Conservation (phyloP, 306 rosid species). For the Clitoria ternatea region DNA sequence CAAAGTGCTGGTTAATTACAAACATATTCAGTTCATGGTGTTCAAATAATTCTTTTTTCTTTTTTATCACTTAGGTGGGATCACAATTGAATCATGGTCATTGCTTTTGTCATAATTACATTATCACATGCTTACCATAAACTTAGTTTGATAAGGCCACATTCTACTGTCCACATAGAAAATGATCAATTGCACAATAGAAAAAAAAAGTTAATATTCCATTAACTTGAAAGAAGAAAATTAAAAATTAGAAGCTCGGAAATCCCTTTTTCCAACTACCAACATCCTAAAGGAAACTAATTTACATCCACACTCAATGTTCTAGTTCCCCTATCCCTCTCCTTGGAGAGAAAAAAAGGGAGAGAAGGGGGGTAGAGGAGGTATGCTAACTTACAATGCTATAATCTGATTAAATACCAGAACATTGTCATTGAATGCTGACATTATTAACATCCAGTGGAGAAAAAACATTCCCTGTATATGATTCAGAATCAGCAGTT, state of each 20-base stretch:
- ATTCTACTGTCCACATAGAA: not conserved
- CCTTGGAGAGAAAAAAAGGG: slow-evolving; percentile 20
- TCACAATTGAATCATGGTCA: slow-evolving; percentile 10
- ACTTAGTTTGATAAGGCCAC: not conserved
- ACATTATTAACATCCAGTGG: slow-evolving; percentile 34
- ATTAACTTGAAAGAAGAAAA: slow-evolving; percentile 14
- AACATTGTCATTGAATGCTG: slow-evolving; percentile 32
- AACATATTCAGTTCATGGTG: not conserved
- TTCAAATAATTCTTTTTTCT: not conserved
- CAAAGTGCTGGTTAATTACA: not conserved
- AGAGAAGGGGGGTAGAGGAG: slow-evolving; percentile 7
- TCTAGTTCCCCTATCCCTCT: slow-evolving; percentile 5
- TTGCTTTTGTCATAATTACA: not conserved
- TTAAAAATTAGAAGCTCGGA: slow-evolving; percentile 3
- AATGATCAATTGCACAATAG: not conserved
- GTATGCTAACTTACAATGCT: slow-evolving; percentile 26
- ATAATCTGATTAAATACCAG: slow-evolving; percentile 10
- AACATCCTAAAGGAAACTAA: slow-evolving; percentile 22
- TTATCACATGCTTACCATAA: not conserved
- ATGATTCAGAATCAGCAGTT: slow-evolving; percentile 50
- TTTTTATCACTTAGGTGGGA: not conserved
- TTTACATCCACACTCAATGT: slow-evolving; percentile 25
- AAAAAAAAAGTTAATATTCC: not conserved
- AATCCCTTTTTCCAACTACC: slow-evolving; percentile 8
- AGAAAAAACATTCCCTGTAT: slow-evolving; percentile 40